Base-by-base conservation (phyloP, 2,329 filamentous ascomycete genomes). In the Trichoderma sp. region DNA sequence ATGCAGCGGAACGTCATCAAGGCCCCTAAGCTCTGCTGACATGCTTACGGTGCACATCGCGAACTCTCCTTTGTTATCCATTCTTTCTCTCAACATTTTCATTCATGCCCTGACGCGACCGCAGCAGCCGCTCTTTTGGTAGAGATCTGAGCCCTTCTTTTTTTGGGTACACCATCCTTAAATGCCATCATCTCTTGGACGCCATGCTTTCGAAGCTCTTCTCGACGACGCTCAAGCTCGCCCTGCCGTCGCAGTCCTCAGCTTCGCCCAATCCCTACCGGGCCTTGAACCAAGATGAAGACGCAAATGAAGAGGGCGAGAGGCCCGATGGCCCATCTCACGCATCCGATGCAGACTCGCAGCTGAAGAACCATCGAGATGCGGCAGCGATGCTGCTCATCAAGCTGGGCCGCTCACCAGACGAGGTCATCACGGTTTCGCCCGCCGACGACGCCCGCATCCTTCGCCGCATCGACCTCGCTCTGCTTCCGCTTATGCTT, bases 401-500 rank as follows among this genome's bases (percentile, higher is more conserved):
- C 55, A 79, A 79, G 58, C 76, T 80, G n/a, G 79, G 78, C 4
- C 76, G 75, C 6, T 77, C 77, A 34, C 77, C 78, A 0, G 74
- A 79, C 52, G 75, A 80, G 68, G 74, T 73, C 58, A 72, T 80
- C 56, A 59, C 70, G 56, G 70, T 81, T 28, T 76, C 78, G 0
- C 73, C 79, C 5, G 76, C 75, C 55, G 78, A 81, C 59, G 75
- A 80, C 54, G 73, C 74, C 4, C 76, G 78, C 39, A 75, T 81
- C 58, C 75, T 81, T 10, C 75, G 79, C 6, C 76, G 75, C 46
- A 83, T 83, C 70, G 82, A 83, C 73, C 68, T 77, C 30, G 79
- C 79, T 10, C 76, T 83, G 28, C 76, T 83, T 8, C 77, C 80
- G 1, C 75, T 83, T 61, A 84, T 90, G 68, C 79, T 90, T 13